Evolutionary conservation across 1,284 basidiomycete genomes (phyloP).

Genomic region (Phellopilus nigrolimitatus): DNA sequence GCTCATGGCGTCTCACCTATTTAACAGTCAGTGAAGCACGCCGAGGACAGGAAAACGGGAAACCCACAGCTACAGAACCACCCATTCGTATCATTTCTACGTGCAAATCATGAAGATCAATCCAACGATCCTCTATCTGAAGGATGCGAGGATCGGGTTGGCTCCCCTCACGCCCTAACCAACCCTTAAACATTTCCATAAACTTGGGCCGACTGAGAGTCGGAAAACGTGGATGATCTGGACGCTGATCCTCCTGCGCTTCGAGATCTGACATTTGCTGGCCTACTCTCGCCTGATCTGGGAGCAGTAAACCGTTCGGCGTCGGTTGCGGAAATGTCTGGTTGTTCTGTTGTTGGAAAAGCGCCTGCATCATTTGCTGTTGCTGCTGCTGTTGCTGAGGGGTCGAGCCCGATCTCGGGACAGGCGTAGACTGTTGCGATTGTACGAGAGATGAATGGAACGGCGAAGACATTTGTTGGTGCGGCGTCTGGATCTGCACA

Average conservation of each 20-base stretch:
- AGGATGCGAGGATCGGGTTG: neutral
- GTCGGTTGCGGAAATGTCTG: conserved; percentile 8
- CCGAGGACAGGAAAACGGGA: neutral
- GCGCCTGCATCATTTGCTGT: conserved; percentile 3
- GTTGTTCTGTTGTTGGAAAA: neutral
- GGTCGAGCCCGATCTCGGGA: conserved; percentile 9
- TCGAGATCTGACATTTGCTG: conserved; percentile 2
- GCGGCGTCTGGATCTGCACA: neutral
- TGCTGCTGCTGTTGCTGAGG: conserved; percentile 18
- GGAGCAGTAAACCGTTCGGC: neutral
- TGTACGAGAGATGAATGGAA: conserved; percentile 11
- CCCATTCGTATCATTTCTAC: conserved; percentile 50
- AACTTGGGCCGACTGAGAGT: conserved; percentile 49
- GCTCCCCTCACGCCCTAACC: conserved; percentile 34
- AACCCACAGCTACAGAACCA: conserved; percentile 44
- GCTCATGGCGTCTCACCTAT: conserved; percentile 50
- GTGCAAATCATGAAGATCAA: conserved; percentile 58
- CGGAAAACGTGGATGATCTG: conserved; percentile 24
- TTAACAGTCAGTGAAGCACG: neutral
- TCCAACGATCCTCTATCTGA: conserved; percentile 26
- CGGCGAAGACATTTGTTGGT: conserved; percentile 5
- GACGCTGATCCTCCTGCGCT: conserved; percentile 4
- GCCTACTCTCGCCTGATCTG: neutral
- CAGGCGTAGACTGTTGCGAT: conserved; percentile 8
- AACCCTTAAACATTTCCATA: conserved; percentile 44